phyloP scores from a whole-genome alignment of 2,329 filamentous ascomycete genomes.

The Alternaria consortialis region DNA sequence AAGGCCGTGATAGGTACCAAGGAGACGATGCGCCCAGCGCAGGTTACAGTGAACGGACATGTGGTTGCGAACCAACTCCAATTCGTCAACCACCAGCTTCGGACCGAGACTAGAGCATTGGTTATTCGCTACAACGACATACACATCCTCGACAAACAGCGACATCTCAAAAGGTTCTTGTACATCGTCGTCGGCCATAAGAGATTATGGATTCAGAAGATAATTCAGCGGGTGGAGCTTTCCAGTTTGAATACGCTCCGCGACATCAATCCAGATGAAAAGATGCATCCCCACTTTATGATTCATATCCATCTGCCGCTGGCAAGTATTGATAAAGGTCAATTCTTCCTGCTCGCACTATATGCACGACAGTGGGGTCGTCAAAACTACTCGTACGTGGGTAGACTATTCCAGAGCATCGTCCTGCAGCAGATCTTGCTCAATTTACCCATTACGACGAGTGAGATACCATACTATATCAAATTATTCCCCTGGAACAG shows the following conservation, averaged over 20 bases:
- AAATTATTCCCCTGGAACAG: neutral
- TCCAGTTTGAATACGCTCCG: neutral
- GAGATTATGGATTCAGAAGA: neutral
- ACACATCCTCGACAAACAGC: neutral
- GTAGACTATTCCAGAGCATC: neutral
- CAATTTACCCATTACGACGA: neutral
- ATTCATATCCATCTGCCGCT: neutral
- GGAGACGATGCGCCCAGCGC: neutral
- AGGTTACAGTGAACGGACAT: neutral
- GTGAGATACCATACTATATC: neutral
- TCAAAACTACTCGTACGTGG: neutral
- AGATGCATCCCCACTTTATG: neutral
- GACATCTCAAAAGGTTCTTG: neutral
- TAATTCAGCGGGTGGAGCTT: neutral
- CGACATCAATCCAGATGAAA: neutral
- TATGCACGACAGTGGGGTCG: neutral
- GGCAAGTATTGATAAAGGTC: neutral
- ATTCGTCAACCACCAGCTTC: constrained; percentile 14
- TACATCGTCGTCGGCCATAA: neutral
- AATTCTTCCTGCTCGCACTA: neutral
- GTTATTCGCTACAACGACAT: constrained; percentile 7
- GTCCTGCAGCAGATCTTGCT: neutral
- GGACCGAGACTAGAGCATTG: constrained; percentile 5
- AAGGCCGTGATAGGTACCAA: neutral
- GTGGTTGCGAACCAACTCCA: constrained; percentile 9